Conservation (phyloP, 306 rosid species). For the Coriaria nepalensis region DNA sequence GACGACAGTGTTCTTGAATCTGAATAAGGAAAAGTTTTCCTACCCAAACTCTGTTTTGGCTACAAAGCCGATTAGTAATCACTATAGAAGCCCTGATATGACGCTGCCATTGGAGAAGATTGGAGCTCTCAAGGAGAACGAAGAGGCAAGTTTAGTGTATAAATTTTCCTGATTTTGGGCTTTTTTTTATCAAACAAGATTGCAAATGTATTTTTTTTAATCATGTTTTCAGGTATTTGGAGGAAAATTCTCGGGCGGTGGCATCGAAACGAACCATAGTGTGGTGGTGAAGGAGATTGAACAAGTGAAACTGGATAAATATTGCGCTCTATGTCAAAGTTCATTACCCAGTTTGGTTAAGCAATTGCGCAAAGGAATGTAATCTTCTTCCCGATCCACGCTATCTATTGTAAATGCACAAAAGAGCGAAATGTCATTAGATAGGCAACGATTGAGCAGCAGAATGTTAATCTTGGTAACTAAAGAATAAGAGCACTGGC, state of each 20-base stretch:
- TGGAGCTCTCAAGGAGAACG: constrained; percentile 47
- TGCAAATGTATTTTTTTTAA: constrained; percentile 5
- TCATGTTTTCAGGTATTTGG: constrained; percentile 50
- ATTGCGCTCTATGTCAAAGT: constrained; percentile 30
- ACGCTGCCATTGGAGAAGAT: constrained; percentile 67
- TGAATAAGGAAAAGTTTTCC: constrained; percentile 69
- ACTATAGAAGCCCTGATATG: constrained; percentile 78
- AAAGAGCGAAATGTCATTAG: no score
- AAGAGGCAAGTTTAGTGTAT: constrained; percentile 29
- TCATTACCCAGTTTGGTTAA: no score
- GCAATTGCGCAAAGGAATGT: no score
- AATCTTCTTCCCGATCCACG: no score
- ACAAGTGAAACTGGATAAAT: constrained; percentile 51
- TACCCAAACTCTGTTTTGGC: constrained; percentile 81
- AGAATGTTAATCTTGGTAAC: no score
- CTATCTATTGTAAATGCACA: no score
- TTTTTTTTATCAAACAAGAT: background rate
- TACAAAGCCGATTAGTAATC: constrained; percentile 71
- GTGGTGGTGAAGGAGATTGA: constrained; percentile 57
- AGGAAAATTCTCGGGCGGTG: constrained; percentile 44
- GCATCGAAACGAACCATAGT: constrained; percentile 40
- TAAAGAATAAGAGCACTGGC: no score
- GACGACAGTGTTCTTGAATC: constrained; percentile 77
- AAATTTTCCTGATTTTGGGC: background rate
- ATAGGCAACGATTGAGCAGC: no score